phyloP scores from a whole-genome alignment of 192 early-diverging fungal species.

The Entomortierella lignicola region DNA sequence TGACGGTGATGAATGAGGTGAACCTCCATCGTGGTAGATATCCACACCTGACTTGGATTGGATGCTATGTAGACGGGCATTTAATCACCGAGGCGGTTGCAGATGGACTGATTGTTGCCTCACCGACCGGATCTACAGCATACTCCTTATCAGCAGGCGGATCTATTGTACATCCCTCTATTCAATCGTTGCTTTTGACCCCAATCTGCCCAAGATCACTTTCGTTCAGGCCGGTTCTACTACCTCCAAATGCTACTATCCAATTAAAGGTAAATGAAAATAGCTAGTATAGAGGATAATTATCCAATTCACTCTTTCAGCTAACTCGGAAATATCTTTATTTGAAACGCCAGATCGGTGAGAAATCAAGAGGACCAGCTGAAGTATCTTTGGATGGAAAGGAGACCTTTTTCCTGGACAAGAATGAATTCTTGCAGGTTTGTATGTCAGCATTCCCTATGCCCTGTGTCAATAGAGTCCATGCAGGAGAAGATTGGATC shows the following conservation, averaged over 20 bases:
- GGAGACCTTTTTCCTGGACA: conserved; percentile 74
- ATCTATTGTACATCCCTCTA: conserved; percentile 83
- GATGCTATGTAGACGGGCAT: conserved; percentile 84
- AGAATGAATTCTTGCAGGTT: conserved; percentile 75
- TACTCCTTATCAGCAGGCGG: conserved; percentile 90
- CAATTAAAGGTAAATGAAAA: conserved; percentile 62
- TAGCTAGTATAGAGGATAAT: too few species aligned
- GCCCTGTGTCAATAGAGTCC: conserved; percentile 77
- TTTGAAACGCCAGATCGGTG: conserved; percentile 67
- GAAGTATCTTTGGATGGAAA: conserved; percentile 85
- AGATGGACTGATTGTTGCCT: conserved; percentile 78
- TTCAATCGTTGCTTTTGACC: conserved; percentile 77
- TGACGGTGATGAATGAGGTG: conserved; percentile 89
- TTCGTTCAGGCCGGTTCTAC: conserved; percentile 84
- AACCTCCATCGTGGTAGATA: conserved; percentile 87
- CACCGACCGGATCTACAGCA: conserved; percentile 93
- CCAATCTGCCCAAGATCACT: conserved; percentile 88
- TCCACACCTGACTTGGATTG: conserved; percentile 84
- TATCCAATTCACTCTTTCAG: too few species aligned
- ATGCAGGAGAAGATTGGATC: conserved; percentile 79
- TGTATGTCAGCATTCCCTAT: conserved; percentile 79
- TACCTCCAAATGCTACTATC: conserved; percentile 76
- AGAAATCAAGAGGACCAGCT: conserved; percentile 69
- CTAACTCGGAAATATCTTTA: too few species aligned
- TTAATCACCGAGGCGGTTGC: conserved; percentile 85